Evolutionary conservation across 257 asterid genomes (phyloP), one percentile per base, ranked within the genome.

Genomic region (Nicotiana noctiflora): DNA sequence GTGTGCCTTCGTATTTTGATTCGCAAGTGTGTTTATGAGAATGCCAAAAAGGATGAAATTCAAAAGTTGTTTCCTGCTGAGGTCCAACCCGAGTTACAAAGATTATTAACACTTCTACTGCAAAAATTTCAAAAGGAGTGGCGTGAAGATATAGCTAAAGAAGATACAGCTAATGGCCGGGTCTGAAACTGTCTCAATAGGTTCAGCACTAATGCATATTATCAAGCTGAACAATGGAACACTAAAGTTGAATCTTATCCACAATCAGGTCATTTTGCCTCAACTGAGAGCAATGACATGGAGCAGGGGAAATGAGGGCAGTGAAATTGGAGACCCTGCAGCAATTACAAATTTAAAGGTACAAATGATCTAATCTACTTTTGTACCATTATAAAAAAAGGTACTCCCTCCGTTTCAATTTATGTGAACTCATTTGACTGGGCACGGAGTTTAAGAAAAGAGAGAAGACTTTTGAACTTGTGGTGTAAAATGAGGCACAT

Each of bases 91-190:
- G 97, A 92, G 81, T 75, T 92, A 85, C 92, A 90, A 84, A 88
- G 96, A 79, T 81, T 90, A 63, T 81, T 91, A 88, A 90, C 94
- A 9, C 94, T 92, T 81, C 84, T 91, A 78, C 86, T 92, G 75
- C 96, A 86, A 57, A 91, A 92, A 83, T 89, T 91, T 82, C 96
- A 91, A 75, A 91, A 76, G 82, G 97, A 92, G 87, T 92, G 97
- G 97, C 94, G 78, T 53, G 90, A 89, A 85, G 97, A 92, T 88
- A 72, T 84, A 49, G 85, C 90, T 34, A 87, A 90, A 57, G 96
- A 91, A 40, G 10, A 40, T 40, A 40, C 46, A 40, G 46, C 46
- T 40, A 8, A 40, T 40, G 46, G 1, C 77, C 86, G 76, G 92
- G 97, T 92, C 80, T 84, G 82, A 75, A 57, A 56, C 18, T 17